Percentiles rank a stretch among this genome's conserved stretches.
These are phyloP conservation scores for Alisma plantagoaquatica DNA, from an alignment of 106 monocot species.

Conservation along the genomic window DNA sequence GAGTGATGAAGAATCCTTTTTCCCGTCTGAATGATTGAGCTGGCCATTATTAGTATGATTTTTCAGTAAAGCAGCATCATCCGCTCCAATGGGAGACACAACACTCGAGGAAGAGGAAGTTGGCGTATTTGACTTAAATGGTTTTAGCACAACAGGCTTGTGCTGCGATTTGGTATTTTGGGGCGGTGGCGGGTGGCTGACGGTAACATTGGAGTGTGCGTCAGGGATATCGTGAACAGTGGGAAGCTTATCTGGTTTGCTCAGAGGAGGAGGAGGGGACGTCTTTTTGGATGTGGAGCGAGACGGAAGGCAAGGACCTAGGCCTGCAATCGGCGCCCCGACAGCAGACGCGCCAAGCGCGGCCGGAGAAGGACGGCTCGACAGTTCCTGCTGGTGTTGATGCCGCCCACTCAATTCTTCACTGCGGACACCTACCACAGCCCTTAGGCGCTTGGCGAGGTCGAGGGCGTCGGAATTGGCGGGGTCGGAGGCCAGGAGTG, in stretches of 20 bases:
- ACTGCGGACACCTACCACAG: background rate
- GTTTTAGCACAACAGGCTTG: slow-evolving; percentile 2
- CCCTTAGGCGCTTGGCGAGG: slow-evolving; percentile 28
- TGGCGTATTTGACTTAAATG: background rate
- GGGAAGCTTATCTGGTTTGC: background rate
- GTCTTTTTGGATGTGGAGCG: slow-evolving; percentile 51
- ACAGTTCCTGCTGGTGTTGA: background rate
- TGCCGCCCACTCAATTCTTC: background rate
- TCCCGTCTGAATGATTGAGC: too few species aligned
- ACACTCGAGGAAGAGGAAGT: background rate
- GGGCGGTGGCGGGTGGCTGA: background rate
- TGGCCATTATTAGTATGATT: too few species aligned
- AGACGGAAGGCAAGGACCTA: slow-evolving; percentile 82
- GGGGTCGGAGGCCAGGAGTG: slow-evolving; percentile 51
- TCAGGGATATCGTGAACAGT: too few species aligned
- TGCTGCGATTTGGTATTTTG: background rate
- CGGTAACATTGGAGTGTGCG: background rate
- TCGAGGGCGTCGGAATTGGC: slow-evolving; percentile 56
- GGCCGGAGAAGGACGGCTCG: slow-evolving; percentile 68
- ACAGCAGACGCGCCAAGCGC: slow-evolving; percentile 80
- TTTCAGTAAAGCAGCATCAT: background rate
- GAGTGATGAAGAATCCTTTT: background rate
- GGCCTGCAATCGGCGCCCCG: slow-evolving; percentile 52
- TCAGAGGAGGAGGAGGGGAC: slow-evolving; percentile 1
- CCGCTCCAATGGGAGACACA: background rate